phyloP scores from a whole-genome alignment of 1,139 yeast genomes.

The Kodamaea alishanica region DNA sequence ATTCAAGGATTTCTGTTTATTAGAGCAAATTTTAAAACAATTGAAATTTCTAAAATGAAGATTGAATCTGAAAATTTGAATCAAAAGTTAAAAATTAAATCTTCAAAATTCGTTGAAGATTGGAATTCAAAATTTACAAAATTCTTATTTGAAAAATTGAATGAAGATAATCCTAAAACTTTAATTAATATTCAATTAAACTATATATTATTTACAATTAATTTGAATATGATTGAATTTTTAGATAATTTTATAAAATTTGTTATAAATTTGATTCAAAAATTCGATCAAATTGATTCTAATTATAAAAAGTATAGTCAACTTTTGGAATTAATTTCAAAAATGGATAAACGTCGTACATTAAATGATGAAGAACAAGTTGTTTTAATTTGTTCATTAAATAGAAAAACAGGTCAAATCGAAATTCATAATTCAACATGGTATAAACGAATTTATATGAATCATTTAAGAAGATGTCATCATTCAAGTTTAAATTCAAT shows the following conservation, averaged over 20 bases:
- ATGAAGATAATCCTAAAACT: constrained; percentile 25
- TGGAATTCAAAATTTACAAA: constrained; percentile 28
- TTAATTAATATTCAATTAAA: constrained; percentile 37
- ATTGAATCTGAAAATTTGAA: constrained; percentile 1
- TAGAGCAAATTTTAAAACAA: constrained; percentile 4
- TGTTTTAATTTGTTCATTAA: constrained; percentile 28
- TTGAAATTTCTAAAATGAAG: constrained; percentile 5
- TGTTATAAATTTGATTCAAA: constrained; percentile 7
- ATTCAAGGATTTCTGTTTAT: constrained; percentile 7
- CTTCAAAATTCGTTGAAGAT: constrained; percentile 15
- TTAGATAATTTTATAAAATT: constrained; percentile 17
- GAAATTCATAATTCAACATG: constrained; percentile 17
- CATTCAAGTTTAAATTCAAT: constrained; percentile 1
- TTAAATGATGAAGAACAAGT: constrained; percentile 9
- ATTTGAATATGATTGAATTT: constrained; percentile 26
- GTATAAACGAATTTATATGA: constrained; percentile 5
- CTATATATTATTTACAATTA: constrained; percentile 32
- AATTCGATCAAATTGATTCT: constrained; percentile 3
- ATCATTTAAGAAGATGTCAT: neutral
- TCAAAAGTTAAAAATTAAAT: constrained; percentile 2
- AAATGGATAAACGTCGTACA: constrained; percentile 1
- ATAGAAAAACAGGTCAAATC: constrained; percentile 30
- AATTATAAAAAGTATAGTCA: constrained; percentile 6
- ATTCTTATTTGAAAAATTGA: constrained; percentile 22
- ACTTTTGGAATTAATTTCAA: constrained; percentile 1